These are phyloP conservation scores for Cyberlindnera amylophila DNA, from an alignment of 805 yeast genomes.

Conservation along the genomic window DNA sequence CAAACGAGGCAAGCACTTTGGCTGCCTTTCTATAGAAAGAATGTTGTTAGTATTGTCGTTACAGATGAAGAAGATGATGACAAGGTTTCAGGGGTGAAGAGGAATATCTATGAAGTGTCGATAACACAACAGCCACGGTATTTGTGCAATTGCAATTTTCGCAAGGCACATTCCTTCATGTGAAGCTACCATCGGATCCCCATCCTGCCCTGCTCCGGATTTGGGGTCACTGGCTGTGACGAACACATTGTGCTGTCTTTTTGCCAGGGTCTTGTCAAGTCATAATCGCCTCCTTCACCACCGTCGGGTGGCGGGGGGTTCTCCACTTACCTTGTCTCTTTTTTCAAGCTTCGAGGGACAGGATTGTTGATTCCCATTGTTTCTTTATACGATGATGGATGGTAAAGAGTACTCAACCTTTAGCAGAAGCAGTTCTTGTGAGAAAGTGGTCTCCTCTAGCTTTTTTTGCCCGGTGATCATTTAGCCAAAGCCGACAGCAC, in stretches of 20 bases:
- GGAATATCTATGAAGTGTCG: too few relatives aligned
- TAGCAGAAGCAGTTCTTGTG: too few relatives aligned
- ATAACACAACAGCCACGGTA: too few relatives aligned
- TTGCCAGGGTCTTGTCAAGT: not conserved
- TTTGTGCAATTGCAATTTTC: too few relatives aligned
- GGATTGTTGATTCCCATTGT: conserved; percentile 88
- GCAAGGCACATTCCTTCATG: too few relatives aligned
- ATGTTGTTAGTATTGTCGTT: conserved; percentile 26
- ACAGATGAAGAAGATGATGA: not conserved
- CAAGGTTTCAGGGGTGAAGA: not conserved
- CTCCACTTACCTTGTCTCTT: conserved; percentile 73
- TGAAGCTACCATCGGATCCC: too few relatives aligned
- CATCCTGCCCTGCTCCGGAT: too few relatives aligned
- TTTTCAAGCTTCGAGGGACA: conserved; percentile 81
- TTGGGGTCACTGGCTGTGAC: too few relatives aligned
- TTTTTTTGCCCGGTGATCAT: conserved; percentile 1
- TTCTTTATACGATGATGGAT: not conserved
- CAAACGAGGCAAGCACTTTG: conserved; percentile 79
- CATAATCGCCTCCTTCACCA: not conserved
- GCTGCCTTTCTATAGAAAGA: conserved; percentile 72
- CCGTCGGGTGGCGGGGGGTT: not conserved
- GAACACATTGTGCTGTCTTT: too few relatives aligned
- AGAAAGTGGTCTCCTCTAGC: not conserved
- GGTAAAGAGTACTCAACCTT: not conserved
- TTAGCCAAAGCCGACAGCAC: conserved; percentile 4